Percentiles rank a stretch among this genome's conserved stretches.
Evolutionary conservation across 192 early-diverging fungal genomes (phyloP).

Genomic region (Dissophora ornata): DNA sequence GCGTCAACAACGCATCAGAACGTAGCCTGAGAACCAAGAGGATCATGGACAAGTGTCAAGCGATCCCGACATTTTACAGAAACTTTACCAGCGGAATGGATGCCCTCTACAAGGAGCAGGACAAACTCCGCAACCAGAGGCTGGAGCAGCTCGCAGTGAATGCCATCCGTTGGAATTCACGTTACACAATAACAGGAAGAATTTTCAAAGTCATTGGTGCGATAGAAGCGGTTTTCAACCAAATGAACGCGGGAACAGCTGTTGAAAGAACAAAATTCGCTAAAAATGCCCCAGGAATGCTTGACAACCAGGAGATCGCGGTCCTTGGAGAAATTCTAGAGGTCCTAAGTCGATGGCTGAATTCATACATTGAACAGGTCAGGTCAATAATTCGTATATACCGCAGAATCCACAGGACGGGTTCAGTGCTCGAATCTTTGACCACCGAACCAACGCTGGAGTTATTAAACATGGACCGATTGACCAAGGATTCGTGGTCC

Average conservation of each 20-base stretch:
- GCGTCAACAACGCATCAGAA: slow-evolving; percentile 24
- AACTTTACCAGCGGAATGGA: slow-evolving; percentile 2
- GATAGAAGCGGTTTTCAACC: background rate
- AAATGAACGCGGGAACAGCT: background rate
- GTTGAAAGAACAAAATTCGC: slow-evolving; percentile 8
- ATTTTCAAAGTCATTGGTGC: background rate
- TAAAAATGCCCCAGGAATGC: background rate
- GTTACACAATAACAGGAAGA: slow-evolving; percentile 11
- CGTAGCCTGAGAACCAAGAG: background rate
- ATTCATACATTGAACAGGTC: slow-evolving; percentile 27
- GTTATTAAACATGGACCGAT: background rate
- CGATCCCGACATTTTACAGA: slow-evolving; percentile 25
- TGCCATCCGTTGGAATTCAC: slow-evolving; percentile 22
- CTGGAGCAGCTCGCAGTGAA: slow-evolving; percentile 10
- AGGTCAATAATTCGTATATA: background rate
- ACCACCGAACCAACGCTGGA: background rate
- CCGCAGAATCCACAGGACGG: background rate
- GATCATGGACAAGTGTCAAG: slow-evolving; percentile 16
- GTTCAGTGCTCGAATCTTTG: background rate
- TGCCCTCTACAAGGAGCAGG: slow-evolving; percentile 4
- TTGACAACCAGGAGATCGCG: slow-evolving; percentile 3
- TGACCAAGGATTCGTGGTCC: slow-evolving; percentile 15
- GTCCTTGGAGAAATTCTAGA: slow-evolving; percentile 9
- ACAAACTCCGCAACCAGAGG: background rate
- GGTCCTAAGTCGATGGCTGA: slow-evolving; percentile 12